Percentiles rank a stretch among this genome's conserved stretches.
phyloP scores from a whole-genome alignment of 768 basidiomycete species.

The Glaciozyma martinii region DNA sequence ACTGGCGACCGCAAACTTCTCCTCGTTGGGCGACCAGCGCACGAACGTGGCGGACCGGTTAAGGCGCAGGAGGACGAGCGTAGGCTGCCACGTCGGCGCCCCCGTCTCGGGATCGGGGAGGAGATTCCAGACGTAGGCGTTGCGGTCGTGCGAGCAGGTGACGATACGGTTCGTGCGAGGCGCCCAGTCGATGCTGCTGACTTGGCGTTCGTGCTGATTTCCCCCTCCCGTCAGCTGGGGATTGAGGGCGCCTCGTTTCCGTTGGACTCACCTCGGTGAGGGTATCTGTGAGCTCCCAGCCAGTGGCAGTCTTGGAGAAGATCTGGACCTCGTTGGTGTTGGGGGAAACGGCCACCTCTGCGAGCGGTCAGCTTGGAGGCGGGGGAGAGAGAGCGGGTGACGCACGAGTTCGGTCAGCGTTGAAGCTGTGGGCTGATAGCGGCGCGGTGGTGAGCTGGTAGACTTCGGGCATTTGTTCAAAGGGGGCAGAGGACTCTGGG shows the following conservation, averaged over 20 bases:
- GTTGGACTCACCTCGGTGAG: slow-evolving; percentile 63
- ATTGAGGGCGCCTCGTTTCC: too few relatives aligned
- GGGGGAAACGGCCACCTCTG: slow-evolving; percentile 84
- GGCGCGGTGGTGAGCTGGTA: slow-evolving; percentile 45
- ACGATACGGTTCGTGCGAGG: slow-evolving; percentile 94
- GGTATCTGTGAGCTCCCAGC: slow-evolving; percentile 63
- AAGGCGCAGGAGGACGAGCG: slow-evolving; percentile 86
- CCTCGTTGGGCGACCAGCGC: slow-evolving; percentile 92
- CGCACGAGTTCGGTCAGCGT: slow-evolving; percentile 71
- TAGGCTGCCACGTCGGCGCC: slow-evolving; percentile 77
- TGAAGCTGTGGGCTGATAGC: slow-evolving; percentile 85
- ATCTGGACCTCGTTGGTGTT: slow-evolving; percentile 85
- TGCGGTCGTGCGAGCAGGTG: slow-evolving; percentile 96
- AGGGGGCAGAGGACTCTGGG: neutral
- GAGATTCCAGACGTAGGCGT: slow-evolving; percentile 97
- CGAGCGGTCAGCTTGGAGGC: neutral
- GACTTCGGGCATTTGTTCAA: slow-evolving; percentile 8
- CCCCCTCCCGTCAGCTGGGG: neutral
- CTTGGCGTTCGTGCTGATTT: slow-evolving; percentile 83
- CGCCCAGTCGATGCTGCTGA: slow-evolving; percentile 99
- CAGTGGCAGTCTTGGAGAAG: slow-evolving; percentile 55
- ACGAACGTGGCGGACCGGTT: slow-evolving; percentile 93
- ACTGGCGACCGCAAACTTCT: slow-evolving; percentile 97
- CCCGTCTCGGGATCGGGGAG: slow-evolving; percentile 64
- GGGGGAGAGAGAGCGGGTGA: slow-evolving; percentile 1